phyloP scores from a whole-genome alignment of 176 grass and related monocot genomes.

The Dendrocalamus sinicus region DNA sequence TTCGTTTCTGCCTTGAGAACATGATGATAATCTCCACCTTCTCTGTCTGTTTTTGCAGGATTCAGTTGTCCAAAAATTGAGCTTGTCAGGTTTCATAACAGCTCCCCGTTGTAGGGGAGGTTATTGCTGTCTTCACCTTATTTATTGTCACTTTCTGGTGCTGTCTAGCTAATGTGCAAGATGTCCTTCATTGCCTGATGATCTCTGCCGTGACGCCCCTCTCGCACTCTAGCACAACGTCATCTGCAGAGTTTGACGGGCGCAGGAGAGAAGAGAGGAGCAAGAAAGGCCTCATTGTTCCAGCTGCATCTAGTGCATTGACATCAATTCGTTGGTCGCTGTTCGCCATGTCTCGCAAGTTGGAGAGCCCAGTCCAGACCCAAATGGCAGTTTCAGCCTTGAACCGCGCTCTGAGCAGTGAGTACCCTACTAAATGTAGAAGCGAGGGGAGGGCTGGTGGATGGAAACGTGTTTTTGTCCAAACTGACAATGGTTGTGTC shows the following conservation, averaged over 20 bases:
- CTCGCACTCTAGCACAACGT: slow-evolving; percentile 16
- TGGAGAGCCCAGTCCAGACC: slow-evolving; percentile 74
- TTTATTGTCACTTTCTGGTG: slow-evolving; percentile 21
- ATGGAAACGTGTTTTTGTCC: slow-evolving; percentile 74
- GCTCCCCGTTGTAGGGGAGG: background rate
- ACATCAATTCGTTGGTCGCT: background rate
- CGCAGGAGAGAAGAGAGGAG: slow-evolving; percentile 38
- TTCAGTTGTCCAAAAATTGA: slow-evolving; percentile 11
- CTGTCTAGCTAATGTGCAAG: slow-evolving; percentile 26
- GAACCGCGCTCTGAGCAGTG: slow-evolving; percentile 48
- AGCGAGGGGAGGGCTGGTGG: slow-evolving; percentile 37
- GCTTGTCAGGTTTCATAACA: background rate
- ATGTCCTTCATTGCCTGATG: slow-evolving; percentile 43
- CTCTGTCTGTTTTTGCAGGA: slow-evolving; percentile 51
- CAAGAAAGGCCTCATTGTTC: slow-evolving; percentile 25
- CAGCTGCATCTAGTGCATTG: slow-evolving; percentile 24
- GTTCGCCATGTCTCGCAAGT: slow-evolving; percentile 55
- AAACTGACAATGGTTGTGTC: slow-evolving; percentile 68
- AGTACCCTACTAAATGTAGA: slow-evolving; percentile 47
- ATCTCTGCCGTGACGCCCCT: slow-evolving; percentile 37
- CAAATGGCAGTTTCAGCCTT: slow-evolving; percentile 73
- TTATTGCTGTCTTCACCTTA: slow-evolving; percentile 19
- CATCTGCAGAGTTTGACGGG: slow-evolving; percentile 46
- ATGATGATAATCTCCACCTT: slow-evolving; percentile 31
- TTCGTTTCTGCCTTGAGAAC: slow-evolving; percentile 18